Base-by-base conservation (phyloP, 2,329 filamentous ascomycete species). In the Penicillium thymicola region DNA sequence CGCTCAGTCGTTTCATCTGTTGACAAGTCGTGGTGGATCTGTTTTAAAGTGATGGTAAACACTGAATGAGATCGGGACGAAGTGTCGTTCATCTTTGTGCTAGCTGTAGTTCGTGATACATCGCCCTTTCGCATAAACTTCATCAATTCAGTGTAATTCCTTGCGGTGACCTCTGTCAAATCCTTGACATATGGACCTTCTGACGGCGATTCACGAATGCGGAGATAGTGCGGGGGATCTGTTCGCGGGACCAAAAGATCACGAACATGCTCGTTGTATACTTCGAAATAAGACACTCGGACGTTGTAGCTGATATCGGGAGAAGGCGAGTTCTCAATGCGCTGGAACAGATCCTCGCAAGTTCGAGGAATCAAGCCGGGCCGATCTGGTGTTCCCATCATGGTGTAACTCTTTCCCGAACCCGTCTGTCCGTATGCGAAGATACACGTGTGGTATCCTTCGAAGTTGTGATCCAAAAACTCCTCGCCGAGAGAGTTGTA, bases 1-100 rank as follows among this genome's bases (percentile, higher is more conserved):
- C 94, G 87, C 75, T 99, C 94, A 14, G 95, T 97, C 1, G 93
- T 97, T 78, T 96, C 92, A 72, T 99, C 94, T n/a, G 92, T 95
- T 51, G 92, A 89, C 77, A 97, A 88, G 67, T 97, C 93, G 76
- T 97, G 93, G 70, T 97, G 92, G 63, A 99, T 99, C 75, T 97
- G 94, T 77, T 96, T 97, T 57, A 99, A 82, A 78, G 96, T 94
- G 66, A 99, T 94, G 28, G 94, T 99, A 75, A 99, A 99, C 56
- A 99, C 94, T 8, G 94, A 92, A 71, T 99, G 94, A 62, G 92
- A 96, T 72, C 94, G 89, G 61, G 91, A 96, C 52, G 91, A 96
- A 3, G 93, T 97, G 75, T 99, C 94, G 76, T 99, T 99, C 94
- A 99, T 99, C 78, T 97, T 97, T 58, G 94, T 99, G 70, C 90